Evolutionary conservation across 352 stramenopile species (phyloP).

Genomic region (Phytophthora fragariaefolia): DNA sequence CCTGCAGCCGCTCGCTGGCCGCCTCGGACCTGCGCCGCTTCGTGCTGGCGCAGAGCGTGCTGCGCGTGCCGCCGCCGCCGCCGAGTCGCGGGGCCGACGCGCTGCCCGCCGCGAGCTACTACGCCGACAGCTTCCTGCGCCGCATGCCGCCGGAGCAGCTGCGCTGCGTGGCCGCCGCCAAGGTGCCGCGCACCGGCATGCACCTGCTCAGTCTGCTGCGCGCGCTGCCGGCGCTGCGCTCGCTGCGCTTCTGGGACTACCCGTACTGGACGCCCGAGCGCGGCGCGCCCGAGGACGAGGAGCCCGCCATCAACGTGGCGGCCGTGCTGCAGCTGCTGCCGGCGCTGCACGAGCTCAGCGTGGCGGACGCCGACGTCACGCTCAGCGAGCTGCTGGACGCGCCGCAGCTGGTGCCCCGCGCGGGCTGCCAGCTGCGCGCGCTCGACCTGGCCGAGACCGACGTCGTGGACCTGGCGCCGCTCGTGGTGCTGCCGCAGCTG

Average conservation of each 20-base stretch:
- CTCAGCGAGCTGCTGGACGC: slow-evolving; percentile 33
- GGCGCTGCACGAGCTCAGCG: slow-evolving; percentile 43
- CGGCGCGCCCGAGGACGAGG: slow-evolving; percentile 25
- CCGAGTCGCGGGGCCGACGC: slow-evolving; percentile 16
- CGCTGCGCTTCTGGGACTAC: slow-evolving; percentile 54
- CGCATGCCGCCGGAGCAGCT: slow-evolving; percentile 40
- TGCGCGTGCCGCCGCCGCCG: slow-evolving; percentile 45
- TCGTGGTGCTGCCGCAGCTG: slow-evolving; percentile 36
- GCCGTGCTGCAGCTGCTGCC: slow-evolving; percentile 42
- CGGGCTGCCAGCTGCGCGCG: slow-evolving; percentile 20
- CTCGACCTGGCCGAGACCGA: slow-evolving; percentile 48
- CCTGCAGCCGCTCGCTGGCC: slow-evolving; percentile 36
- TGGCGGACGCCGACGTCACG: slow-evolving; percentile 43
- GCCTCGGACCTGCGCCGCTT: slow-evolving; percentile 52
- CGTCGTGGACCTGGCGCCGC: slow-evolving; percentile 38
- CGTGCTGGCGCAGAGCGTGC: slow-evolving; percentile 45
- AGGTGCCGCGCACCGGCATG: slow-evolving; percentile 48
- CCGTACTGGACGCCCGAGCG: slow-evolving; percentile 41
- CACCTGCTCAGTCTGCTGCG: slow-evolving; percentile 49
- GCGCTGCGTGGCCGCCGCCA: slow-evolving; percentile 36
- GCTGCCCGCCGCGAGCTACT: slow-evolving; percentile 39
- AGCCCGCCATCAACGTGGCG: slow-evolving; percentile 47
- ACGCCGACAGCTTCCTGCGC: slow-evolving; percentile 42
- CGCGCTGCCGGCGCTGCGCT: slow-evolving; percentile 36
- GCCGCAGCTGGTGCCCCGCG: not conserved